A percentile compares a stretch with the other conserved stretches of the same genome.
These are phyloP conservation scores for Fusarium udum DNA, from an alignment of 2,329 filamentous ascomycete genomes.

Conservation along the genomic window DNA sequence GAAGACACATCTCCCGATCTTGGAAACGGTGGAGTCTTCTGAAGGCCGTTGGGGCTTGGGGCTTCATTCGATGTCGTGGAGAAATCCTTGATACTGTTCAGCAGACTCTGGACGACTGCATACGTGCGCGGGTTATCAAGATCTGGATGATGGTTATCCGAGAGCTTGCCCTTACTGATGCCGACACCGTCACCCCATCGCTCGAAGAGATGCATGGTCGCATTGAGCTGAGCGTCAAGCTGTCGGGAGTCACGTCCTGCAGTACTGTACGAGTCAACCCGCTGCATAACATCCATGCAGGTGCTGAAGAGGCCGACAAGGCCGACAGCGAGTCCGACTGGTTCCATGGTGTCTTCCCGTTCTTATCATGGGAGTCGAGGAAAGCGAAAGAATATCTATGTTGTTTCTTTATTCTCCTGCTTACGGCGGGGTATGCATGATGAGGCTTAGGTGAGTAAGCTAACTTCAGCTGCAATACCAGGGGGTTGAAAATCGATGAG, in stretches of 20 bases:
- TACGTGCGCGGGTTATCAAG: not conserved
- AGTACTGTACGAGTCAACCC: not conserved
- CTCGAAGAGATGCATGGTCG: not conserved
- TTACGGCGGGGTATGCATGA: not conserved
- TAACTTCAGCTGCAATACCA: rapidly evolving
- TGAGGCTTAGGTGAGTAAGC: not conserved
- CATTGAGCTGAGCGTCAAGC: not conserved
- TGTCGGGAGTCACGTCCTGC: not conserved
- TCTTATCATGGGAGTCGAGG: no score
- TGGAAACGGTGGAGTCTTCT: not conserved
- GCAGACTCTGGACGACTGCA: rapidly evolving
- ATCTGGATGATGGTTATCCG: not conserved
- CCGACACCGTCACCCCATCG: not conserved
- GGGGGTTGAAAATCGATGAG: not conserved
- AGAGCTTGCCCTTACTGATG: not conserved
- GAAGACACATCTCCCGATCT: rapidly evolving
- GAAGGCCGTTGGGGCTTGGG: rapidly evolving
- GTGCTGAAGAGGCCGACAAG: not conserved
- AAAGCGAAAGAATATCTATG: no score
- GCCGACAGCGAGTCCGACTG: not conserved
- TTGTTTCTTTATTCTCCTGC: rapidly evolving
- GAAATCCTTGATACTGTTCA: not conserved
- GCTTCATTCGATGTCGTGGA: rapidly evolving
- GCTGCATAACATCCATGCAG: not conserved
- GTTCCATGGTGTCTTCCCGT: not conserved